Evolutionary conservation across 106 monocot genomes (phyloP).

Genomic region (Phalaenopsis aphrodite): DNA sequence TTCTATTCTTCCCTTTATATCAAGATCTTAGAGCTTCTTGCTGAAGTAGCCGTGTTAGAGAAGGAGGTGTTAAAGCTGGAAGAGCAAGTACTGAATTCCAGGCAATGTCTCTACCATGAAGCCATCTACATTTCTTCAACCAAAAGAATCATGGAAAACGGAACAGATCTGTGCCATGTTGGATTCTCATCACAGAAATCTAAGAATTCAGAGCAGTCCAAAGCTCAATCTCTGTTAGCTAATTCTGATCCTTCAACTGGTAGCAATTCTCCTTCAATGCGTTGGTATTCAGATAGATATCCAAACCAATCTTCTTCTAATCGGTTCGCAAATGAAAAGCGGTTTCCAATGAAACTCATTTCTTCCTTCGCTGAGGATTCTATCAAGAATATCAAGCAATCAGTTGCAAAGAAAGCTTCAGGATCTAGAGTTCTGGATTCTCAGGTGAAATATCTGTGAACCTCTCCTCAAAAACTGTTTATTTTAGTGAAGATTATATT

Average conservation of each 20-base stretch:
- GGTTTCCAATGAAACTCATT: not conserved
- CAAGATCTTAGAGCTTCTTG: constrained; percentile 86
- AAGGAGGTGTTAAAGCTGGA: constrained; percentile 89
- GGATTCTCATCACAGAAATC: too few species aligned
- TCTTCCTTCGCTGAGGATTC: not conserved
- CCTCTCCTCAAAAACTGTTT: not conserved
- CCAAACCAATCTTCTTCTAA: not conserved
- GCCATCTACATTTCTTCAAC: constrained; percentile 58
- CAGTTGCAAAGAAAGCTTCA: too few species aligned
- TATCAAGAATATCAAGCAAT: not conserved
- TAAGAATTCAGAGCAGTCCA: not conserved
- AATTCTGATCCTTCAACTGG: not conserved
- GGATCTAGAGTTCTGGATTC: too few species aligned
- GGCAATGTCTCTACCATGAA: constrained; percentile 81
- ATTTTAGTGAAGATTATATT: too few species aligned
- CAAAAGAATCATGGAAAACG: constrained; percentile 33
- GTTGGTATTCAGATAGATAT: not conserved
- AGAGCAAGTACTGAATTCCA: constrained; percentile 78
- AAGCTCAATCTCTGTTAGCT: not conserved
- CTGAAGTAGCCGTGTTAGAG: constrained; percentile 86
- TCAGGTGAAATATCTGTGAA: not conserved
- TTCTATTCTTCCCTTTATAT: not conserved
- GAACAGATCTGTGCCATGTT: constrained; percentile 1
- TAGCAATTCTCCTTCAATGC: not conserved
- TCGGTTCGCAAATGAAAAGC: not conserved